Evolutionary conservation across 495 filamentous ascomycete species (phyloP).

Genomic region (Podospora appendiculata): DNA sequence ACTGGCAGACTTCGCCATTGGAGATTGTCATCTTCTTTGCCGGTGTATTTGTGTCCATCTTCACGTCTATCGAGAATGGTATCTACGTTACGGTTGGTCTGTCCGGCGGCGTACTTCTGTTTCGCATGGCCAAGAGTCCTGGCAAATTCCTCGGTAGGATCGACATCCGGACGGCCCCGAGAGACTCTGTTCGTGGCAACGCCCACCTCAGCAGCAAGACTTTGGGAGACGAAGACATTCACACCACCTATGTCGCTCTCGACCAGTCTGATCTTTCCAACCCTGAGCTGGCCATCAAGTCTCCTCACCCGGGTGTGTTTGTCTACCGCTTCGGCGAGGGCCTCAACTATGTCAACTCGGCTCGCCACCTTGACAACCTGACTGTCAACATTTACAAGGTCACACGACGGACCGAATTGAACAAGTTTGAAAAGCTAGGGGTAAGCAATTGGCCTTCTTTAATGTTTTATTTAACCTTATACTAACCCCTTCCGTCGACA

Average conservation of each 20-base stretch:
- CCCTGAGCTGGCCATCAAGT: slow-evolving; percentile 25
- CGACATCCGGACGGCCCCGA: slow-evolving; percentile 10
- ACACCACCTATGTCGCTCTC: slow-evolving; percentile 36
- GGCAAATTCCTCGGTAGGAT: slow-evolving; percentile 34
- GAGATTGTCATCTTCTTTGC: slow-evolving; percentile 46
- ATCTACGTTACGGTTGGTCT: slow-evolving; percentile 41
- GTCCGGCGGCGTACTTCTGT: slow-evolving; percentile 36
- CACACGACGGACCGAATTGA: slow-evolving; percentile 30
- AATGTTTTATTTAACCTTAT: background rate
- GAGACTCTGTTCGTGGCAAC: slow-evolving; percentile 6
- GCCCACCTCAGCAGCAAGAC: background rate
- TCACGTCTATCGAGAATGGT: slow-evolving; percentile 44
- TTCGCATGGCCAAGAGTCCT: slow-evolving; percentile 37
- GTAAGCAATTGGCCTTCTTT: slow-evolving; percentile 19
- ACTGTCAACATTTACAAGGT: slow-evolving; percentile 33
- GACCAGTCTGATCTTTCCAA: slow-evolving; percentile 37
- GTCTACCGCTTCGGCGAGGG: slow-evolving; percentile 45
- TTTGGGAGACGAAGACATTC: slow-evolving; percentile 4
- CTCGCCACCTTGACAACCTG: slow-evolving; percentile 38
- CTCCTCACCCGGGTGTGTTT: slow-evolving; percentile 41
- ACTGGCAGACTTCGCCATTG: slow-evolving; percentile 42
- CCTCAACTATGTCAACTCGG: slow-evolving; percentile 46
- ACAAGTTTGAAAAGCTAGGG: slow-evolving; percentile 29
- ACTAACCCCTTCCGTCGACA: slow-evolving; percentile 8
- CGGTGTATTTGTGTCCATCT: slow-evolving; percentile 44